These are phyloP conservation scores for Suillus alpinus DNA, from an alignment of 768 basidiomycete species.

Conservation along the genomic window DNA sequence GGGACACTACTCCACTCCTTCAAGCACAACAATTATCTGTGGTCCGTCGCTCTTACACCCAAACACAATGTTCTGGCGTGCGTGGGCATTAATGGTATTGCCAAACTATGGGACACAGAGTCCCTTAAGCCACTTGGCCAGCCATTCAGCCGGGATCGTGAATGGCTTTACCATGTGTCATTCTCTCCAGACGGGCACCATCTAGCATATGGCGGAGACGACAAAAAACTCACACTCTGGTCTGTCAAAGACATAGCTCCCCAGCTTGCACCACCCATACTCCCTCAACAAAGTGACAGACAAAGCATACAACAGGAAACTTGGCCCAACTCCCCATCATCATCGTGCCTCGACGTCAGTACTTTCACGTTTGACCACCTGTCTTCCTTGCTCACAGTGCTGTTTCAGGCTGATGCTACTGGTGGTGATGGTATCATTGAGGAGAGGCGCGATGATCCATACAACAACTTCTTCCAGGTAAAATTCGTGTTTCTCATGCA, in stretches of 20 bases:
- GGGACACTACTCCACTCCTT: not conserved
- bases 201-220: not conserved
- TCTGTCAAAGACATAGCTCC: not conserved
- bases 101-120: not conserved
- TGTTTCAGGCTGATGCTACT: not conserved
- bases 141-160: not conserved
- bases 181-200: not conserved
- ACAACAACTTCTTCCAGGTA: not conserved
- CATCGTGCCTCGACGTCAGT: not conserved
- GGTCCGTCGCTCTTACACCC: not conserved
- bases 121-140: not conserved
- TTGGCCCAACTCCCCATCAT: not conserved
- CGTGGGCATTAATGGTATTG: not conserved
- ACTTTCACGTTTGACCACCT: not conserved
- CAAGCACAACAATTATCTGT: not conserved
- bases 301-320: not conserved
- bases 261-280: not conserved
- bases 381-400: not conserved
- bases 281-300: not conserved
- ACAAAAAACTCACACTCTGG: not conserved
- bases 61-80: not conserved
- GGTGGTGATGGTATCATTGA: not conserved
- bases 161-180: accelerated
- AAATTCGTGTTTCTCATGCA: not conserved
- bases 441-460: not conserved